Evolutionary conservation across 192 early-diverging fungal genomes (phyloP).

Genomic region (Gamsiella multidivaricata): DNA sequence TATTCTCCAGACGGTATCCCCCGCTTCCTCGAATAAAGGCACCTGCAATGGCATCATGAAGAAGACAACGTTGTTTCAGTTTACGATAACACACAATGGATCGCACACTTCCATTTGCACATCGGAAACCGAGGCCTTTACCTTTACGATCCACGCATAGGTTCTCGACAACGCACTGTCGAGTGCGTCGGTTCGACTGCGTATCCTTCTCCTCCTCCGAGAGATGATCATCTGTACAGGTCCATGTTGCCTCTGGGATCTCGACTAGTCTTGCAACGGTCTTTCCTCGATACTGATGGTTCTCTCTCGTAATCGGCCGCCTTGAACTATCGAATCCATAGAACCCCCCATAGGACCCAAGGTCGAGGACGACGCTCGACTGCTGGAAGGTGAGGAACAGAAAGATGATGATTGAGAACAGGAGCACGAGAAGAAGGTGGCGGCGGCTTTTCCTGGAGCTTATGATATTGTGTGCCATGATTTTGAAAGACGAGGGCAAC

Average conservation of each 20-base stretch:
- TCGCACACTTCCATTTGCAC: no score
- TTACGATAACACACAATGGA: not conserved
- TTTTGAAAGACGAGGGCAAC: no score
- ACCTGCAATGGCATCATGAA: constrained; percentile 6
- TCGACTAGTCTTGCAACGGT: constrained; percentile 3
- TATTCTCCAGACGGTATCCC: not conserved
- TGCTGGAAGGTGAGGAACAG: no score
- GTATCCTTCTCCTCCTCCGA: constrained; percentile 11
- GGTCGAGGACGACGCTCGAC: no score
- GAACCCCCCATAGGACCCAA: no score
- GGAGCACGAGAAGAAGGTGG: no score
- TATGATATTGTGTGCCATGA: no score
- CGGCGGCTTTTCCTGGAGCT: no score
- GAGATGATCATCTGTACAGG: constrained; percentile 26
- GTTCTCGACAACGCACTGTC: constrained; percentile 32
- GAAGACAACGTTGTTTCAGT: not conserved
- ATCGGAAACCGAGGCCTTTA: constrained; percentile 3
- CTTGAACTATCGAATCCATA: not conserved
- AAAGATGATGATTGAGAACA: no score
- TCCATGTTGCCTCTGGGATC: constrained; percentile 21
- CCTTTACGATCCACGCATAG: constrained; percentile 31
- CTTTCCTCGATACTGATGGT: constrained; percentile 3
- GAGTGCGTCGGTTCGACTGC: constrained; percentile 3
- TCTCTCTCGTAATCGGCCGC: constrained; percentile 1
- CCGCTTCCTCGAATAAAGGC: constrained; percentile 30